These are phyloP conservation scores for Zychaea mexicana DNA, from an alignment of 371 early-diverging fungal species.

Conservation along the genomic window DNA sequence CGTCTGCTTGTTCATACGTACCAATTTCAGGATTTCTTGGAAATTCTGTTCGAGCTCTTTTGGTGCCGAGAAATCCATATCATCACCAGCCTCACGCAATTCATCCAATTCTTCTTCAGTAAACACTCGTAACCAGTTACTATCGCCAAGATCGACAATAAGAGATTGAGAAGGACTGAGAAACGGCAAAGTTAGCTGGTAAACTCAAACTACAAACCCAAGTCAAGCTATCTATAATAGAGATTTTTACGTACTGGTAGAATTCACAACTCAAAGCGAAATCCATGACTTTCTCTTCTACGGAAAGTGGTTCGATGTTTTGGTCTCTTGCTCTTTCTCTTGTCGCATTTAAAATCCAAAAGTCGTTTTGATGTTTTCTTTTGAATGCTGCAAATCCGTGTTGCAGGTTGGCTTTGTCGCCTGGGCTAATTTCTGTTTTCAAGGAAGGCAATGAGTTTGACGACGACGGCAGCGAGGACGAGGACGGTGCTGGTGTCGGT, in stretches of 20 bases:
- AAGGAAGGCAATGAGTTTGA: too few species aligned
- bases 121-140: background rate
- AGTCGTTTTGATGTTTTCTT: too few species aligned
- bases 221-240: background rate
- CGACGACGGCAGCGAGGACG: too few species aligned
- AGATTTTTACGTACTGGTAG: background rate
- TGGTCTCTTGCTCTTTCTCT: background rate
- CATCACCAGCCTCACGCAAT: background rate
- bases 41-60: too few species aligned
- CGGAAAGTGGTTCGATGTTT: background rate
- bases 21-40: too few species aligned
- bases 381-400: too few species aligned
- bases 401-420: too few species aligned
- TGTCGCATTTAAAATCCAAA: background rate
- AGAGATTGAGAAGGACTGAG: conserved; percentile 3
- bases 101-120: background rate
- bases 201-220: background rate
- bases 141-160: conserved; percentile 3
- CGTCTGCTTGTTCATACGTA: too few species aligned
- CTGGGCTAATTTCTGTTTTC: too few species aligned
- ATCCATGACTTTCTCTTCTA: background rate
- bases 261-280: conserved; percentile 7
- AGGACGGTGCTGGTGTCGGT: too few species aligned
- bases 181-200: background rate
- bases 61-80: background rate